A percentile compares a stretch with the other conserved stretches of the same genome.
Evolutionary conservation across 495 filamentous ascomycete genomes (phyloP).

Genomic region (Lasiosphaeria ovina): DNA sequence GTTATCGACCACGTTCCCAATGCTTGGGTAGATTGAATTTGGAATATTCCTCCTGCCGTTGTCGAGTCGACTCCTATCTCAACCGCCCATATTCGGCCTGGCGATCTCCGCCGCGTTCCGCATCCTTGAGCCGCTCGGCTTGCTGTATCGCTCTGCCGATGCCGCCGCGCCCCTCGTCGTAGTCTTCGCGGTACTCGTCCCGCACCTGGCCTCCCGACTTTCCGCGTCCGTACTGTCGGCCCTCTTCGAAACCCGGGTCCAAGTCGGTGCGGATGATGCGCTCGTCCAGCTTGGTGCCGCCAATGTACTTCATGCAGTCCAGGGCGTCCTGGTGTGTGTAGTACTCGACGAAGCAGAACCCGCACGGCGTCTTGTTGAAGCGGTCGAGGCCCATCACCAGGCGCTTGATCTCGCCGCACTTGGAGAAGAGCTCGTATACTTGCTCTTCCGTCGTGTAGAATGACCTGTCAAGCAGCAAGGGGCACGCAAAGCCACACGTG

Average conservation of each 20-base stretch:
- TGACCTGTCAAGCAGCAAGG: slow-evolving; percentile 57
- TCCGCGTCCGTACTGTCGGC: slow-evolving; percentile 83
- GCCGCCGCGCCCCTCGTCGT: slow-evolving; percentile 89
- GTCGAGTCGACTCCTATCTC: slow-evolving; percentile 31
- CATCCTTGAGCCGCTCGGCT: slow-evolving; percentile 58
- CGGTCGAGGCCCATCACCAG: slow-evolving; percentile 98
- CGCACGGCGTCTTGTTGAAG: slow-evolving; percentile 95
- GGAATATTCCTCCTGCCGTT: neutral
- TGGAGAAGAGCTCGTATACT: slow-evolving; percentile 94
- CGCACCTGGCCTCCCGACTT: slow-evolving; percentile 96
- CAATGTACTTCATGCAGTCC: slow-evolving; percentile 97
- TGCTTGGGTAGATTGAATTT: neutral
- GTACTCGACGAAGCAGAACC: slow-evolving; percentile 99
- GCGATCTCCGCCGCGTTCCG: slow-evolving; percentile 48
- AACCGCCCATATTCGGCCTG: slow-evolving; percentile 47
- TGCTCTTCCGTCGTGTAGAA: slow-evolving; percentile 99
- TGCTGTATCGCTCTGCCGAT: slow-evolving; percentile 60
- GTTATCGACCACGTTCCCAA: too few species aligned
- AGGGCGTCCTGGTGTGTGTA: slow-evolving; percentile 95
- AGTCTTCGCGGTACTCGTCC: slow-evolving; percentile 96
- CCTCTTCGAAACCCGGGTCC: slow-evolving; percentile 93
- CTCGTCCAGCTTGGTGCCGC: slow-evolving; percentile 98
- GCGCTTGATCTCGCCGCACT: slow-evolving; percentile 96
- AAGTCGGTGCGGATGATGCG: slow-evolving; percentile 95
- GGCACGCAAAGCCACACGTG: neutral